Evolutionary conservation across 2,329 filamentous ascomycete species (phyloP).

Genomic region (Penicillium sp.): DNA sequence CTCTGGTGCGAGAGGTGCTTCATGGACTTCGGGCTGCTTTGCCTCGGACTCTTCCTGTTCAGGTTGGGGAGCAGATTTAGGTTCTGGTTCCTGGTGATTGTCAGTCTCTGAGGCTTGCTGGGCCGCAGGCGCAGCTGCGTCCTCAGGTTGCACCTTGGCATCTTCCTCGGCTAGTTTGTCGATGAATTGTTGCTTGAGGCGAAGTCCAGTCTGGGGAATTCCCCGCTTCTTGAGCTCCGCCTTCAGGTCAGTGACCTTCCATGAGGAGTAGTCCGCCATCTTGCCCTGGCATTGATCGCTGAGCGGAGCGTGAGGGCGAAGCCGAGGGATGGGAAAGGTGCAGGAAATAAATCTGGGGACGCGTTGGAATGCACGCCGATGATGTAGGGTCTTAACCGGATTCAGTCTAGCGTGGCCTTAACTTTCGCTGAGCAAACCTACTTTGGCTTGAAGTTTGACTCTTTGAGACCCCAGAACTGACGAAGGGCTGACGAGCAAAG

Average conservation of each 20-base stretch:
- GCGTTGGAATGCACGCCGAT: constrained; percentile 26
- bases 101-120: background rate
- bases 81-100: constrained; percentile 1
- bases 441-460: too few relatives aligned
- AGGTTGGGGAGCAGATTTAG: constrained; percentile 8
- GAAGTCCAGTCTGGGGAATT: constrained; percentile 69
- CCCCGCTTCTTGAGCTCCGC: constrained; percentile 72
- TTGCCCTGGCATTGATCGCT: constrained; percentile 18
- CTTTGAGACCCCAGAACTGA: too few relatives aligned
- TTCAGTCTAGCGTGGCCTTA: constrained; percentile 12
- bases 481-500: too few relatives aligned
- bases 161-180: constrained; percentile 59
- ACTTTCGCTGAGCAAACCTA: background rate
- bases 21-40: constrained; percentile 6
- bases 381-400: constrained; percentile 23
- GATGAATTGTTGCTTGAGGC: constrained; percentile 66
- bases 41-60: constrained; percentile 12
- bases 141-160: constrained; percentile 34
- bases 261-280: constrained; percentile 58
- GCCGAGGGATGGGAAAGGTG: background rate
- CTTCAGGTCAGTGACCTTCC: constrained; percentile 75
- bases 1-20: constrained; percentile 4
- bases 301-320: background rate
- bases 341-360: constrained; percentile 24
- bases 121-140: constrained; percentile 19